Conservation (phyloP, 75 land plant genomes). For the Adiantum capillusveneris region DNA sequence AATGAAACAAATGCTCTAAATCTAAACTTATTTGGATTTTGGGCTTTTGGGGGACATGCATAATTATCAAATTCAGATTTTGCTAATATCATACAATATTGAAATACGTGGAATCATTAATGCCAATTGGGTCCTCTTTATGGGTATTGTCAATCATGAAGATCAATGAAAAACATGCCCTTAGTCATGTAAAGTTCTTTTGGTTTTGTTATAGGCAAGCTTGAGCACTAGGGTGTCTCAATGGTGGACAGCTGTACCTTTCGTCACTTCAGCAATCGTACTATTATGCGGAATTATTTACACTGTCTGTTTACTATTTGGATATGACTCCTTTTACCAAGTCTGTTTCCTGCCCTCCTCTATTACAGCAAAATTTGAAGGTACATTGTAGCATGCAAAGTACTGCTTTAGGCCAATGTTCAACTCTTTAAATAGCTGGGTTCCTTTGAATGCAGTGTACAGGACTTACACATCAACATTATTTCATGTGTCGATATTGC, state of each 20-base stretch:
- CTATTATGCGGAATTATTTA: conserved; percentile 58
- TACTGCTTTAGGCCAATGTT: too few relatives aligned
- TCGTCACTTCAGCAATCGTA: conserved; percentile 59
- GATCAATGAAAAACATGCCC: too few relatives aligned
- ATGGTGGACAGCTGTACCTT: conserved; percentile 83
- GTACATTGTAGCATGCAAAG: conserved; percentile 19
- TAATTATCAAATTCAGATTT: too few relatives aligned
- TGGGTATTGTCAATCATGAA: too few relatives aligned
- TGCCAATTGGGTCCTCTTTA: too few relatives aligned
- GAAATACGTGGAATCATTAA: too few relatives aligned
- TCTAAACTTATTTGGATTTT: too few relatives aligned
- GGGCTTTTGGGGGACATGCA: too few relatives aligned
- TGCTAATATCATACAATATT: too few relatives aligned
- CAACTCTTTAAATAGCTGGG: too few relatives aligned
- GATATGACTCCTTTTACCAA: conserved; percentile 76
- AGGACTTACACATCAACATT: conserved; percentile 69
- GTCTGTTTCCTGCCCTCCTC: conserved; percentile 71
- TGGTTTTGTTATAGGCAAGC: conserved; percentile 51
- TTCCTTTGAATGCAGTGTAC: conserved; percentile 57
- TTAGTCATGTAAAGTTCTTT: too few relatives aligned
- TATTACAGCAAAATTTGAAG: conserved; percentile 57
- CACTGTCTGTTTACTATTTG: conserved; percentile 58
- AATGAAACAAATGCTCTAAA: too few relatives aligned
- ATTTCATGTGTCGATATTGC: conserved; percentile 84
- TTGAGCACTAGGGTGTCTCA: conserved; percentile 59